phyloP scores from a whole-genome alignment of 1,139 yeast species.

The Tardiomyces depauwii region DNA sequence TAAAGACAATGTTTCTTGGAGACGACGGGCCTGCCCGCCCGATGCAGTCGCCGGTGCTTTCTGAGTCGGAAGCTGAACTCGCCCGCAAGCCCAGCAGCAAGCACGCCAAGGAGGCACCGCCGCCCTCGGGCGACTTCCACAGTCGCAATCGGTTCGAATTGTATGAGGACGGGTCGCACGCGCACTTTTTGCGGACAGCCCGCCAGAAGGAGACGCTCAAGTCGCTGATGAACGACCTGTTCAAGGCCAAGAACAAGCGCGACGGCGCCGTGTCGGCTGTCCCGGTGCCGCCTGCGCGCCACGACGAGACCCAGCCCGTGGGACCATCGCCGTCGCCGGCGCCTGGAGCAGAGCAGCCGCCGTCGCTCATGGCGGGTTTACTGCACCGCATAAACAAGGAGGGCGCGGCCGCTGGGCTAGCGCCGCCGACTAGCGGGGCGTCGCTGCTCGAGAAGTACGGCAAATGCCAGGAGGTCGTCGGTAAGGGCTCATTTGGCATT shows the following conservation, averaged over 20 bases:
- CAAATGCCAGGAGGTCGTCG: constrained; percentile 65
- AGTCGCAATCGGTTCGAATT: not conserved
- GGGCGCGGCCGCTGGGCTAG: constrained; percentile 21
- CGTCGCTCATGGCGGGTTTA: not conserved
- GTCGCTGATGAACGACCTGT: constrained; percentile 72
- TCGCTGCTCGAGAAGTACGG: constrained; percentile 64
- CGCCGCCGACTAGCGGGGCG: constrained; percentile 10
- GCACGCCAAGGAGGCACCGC: not conserved
- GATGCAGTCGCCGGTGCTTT: not conserved
- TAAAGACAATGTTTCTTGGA: not conserved
- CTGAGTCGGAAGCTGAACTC: not conserved
- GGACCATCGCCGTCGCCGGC: constrained; percentile 2
- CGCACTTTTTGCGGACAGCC: constrained; percentile 65
- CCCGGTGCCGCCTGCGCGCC: constrained; percentile 23
- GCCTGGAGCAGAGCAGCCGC: constrained; percentile 14
- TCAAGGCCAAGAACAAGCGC: constrained; percentile 56
- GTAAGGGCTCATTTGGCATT: constrained; percentile 79
- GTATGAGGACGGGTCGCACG: constrained; percentile 34
- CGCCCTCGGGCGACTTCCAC: not conserved
- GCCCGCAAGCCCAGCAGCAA: not conserved
- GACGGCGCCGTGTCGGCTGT: constrained; percentile 77
- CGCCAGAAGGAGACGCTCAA: constrained; percentile 82
- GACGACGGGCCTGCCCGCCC: not conserved
- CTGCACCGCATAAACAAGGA: constrained; percentile 10
- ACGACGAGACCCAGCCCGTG: constrained; percentile 1